Evolutionary conservation across 768 basidiomycete species (phyloP), one percentile per base, ranked within the genome.

Genomic region (Russula lepida): DNA sequence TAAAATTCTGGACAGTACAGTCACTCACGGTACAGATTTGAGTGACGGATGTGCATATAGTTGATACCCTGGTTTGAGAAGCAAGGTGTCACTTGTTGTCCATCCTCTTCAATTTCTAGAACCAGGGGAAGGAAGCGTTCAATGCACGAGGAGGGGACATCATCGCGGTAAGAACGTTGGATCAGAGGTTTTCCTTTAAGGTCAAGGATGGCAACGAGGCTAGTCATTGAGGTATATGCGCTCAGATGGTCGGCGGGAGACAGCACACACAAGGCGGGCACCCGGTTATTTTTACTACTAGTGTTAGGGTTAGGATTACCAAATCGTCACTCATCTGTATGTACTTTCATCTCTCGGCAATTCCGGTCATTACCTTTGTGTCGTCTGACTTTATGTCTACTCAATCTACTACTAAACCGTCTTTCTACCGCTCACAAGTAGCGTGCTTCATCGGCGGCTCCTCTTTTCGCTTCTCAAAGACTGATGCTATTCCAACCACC

Each of bases 121-220:
- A 98, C 77, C 30, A 97, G 81, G 0, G 95, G 95, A 37, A 98
- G 80, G 72, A 99, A 98, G 49, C 90, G 84, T 71, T 98, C 97
- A 66, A 99, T 85, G 62, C 88, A 88, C 1, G 92, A 85, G 0
- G 90, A 69, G 0, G 92, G 84, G 0, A 99, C 92, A 76, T 99
- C 97, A 74, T 98, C 97, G 59, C 93, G 83, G 75, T 98, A 99
- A 0, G 93, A 89, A 7, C 95, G 83, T 71, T 98, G 95, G 64
- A 99, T 99, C 48, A 98, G 81, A 8, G 95, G 92, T 68, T 99
- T 99, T 70, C 95, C 95, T 77, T 98, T 99, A 74, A 98, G 85
- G 75, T 98, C 95, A 69, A 98, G 88, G 68, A 98, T 95, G 39
- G 95, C 93, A 63, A 98, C 86, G 56, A 95, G 79, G 50, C 79